Conservation (phyloP, 164 flowering plant species). For the Kalanchoe fedtschenkoi region DNA sequence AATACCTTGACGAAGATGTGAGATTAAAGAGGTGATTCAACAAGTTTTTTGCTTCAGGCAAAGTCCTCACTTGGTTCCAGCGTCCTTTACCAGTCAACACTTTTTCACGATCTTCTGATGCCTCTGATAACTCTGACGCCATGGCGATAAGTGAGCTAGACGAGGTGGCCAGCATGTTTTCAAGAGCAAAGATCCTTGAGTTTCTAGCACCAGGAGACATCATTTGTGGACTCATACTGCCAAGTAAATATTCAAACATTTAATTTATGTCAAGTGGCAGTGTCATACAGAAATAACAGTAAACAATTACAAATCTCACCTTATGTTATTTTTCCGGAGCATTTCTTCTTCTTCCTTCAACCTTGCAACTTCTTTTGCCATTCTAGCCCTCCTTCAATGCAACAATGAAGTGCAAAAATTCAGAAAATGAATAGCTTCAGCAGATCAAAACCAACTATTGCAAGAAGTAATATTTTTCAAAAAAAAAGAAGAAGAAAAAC, state of each 20-base stretch:
- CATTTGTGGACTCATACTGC: slow-evolving; percentile 39
- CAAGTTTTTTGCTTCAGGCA: slow-evolving; percentile 85
- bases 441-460: not conserved
- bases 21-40: slow-evolving; percentile 76
- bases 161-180: slow-evolving; percentile 87
- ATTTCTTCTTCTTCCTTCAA: slow-evolving; percentile 64
- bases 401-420: not conserved
- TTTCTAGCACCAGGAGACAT: slow-evolving; percentile 99
- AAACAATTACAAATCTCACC: slow-evolving; percentile 23
- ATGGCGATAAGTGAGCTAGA: slow-evolving; percentile 81
- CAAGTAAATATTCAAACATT: not conserved
- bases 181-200: slow-evolving; percentile 90
- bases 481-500: not conserved
- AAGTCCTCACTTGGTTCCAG: slow-evolving; percentile 90
- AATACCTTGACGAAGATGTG: slow-evolving; percentile 80
- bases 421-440: not conserved
- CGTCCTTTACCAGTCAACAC: slow-evolving; percentile 80
- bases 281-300: not conserved
- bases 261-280: not conserved
- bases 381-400: slow-evolving; percentile 36
- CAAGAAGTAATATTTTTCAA: not conserved
- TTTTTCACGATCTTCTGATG: slow-evolving; percentile 93
- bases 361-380: slow-evolving; percentile 71
- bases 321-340: slow-evolving; percentile 26
- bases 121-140: slow-evolving; percentile 97